A percentile compares a stretch with the other conserved stretches of the same genome.
These are phyloP conservation scores for Grifola frondosa DNA, from an alignment of 1,284 basidiomycete species.

Conservation along the genomic window DNA sequence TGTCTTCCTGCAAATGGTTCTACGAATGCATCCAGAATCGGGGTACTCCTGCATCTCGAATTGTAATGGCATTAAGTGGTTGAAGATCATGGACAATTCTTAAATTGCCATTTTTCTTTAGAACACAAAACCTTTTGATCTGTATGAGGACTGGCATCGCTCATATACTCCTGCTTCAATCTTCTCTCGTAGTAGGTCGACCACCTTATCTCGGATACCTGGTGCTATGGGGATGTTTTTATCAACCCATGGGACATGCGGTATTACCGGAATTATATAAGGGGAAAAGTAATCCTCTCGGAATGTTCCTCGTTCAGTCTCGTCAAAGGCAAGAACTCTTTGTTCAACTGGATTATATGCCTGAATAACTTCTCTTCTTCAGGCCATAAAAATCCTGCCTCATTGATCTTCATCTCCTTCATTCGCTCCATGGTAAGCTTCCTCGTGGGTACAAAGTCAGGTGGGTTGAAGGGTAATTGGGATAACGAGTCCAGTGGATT, in stretches of 20 bases:
- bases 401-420: conserved; percentile 22
- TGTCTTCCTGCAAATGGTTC: too few relatives aligned
- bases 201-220: conserved; percentile 35
- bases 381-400: conserved; percentile 25
- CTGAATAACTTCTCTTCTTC: conserved; percentile 33
- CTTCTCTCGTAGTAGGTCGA: conserved; percentile 28
- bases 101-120: conserved; percentile 29
- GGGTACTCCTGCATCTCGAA: too few relatives aligned
- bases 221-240: conserved; percentile 38
- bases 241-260: conserved; percentile 35
- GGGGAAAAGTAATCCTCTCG: conserved; percentile 35
- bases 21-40: too few relatives aligned
- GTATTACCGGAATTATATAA: conserved; percentile 33
- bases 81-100: conserved; percentile 29
- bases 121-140: conserved; percentile 39
- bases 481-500: conserved; percentile 14
- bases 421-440: conserved; percentile 16
- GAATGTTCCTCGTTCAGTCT: conserved; percentile 34
- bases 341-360: conserved; percentile 30
- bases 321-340: conserved; percentile 28
- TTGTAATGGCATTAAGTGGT: conserved; percentile 25
- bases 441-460: conserved; percentile 10
- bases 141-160: conserved; percentile 33
- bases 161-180: conserved; percentile 29
- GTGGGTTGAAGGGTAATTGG: conserved; percentile 11